These are phyloP conservation scores for Arthrobotrys entomopaga DNA, from an alignment of 2,329 filamentous ascomycete genomes.

Conservation along the genomic window DNA sequence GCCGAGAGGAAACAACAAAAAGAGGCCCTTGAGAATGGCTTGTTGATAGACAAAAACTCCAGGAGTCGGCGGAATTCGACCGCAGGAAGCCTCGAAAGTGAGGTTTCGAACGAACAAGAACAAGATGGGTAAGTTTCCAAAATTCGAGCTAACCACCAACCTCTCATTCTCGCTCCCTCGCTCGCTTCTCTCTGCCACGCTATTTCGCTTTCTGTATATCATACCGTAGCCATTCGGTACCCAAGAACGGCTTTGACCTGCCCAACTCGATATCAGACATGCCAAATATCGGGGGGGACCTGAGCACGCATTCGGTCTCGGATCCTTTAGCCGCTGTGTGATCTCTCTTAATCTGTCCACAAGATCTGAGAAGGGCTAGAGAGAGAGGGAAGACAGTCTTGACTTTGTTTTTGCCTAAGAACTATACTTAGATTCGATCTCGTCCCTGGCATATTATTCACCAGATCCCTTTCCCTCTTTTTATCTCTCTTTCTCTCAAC, in stretches of 20 bases:
- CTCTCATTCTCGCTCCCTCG: neutral
- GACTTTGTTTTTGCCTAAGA: conserved; percentile 4
- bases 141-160: neutral
- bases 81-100: conserved; percentile 38
- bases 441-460: conserved; percentile 18
- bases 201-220: conserved; percentile 41
- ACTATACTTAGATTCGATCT: conserved; percentile 22
- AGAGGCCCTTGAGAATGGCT: conserved; percentile 20
- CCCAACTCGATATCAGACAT: conserved; percentile 3
- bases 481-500: neutral
- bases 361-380: conserved; percentile 5
- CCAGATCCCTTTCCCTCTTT: conserved; percentile 7
- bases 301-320: conserved; percentile 21
- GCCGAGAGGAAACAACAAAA: conserved; percentile 49
- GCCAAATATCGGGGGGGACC: conserved; percentile 10
- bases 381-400: neutral
- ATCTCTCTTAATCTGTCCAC: conserved; percentile 33
- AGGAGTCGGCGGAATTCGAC: conserved; percentile 36
- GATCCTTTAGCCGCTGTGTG: conserved; percentile 18
- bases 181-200: conserved; percentile 27
- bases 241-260: conserved; percentile 32
- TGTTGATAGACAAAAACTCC: conserved; percentile 13
- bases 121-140: conserved; percentile 45
- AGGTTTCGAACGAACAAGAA: conserved; percentile 37
- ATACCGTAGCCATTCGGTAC: conserved; percentile 25